Conservation (phyloP, 1,284 basidiomycete genomes). For the Earliella scabrosa region DNA sequence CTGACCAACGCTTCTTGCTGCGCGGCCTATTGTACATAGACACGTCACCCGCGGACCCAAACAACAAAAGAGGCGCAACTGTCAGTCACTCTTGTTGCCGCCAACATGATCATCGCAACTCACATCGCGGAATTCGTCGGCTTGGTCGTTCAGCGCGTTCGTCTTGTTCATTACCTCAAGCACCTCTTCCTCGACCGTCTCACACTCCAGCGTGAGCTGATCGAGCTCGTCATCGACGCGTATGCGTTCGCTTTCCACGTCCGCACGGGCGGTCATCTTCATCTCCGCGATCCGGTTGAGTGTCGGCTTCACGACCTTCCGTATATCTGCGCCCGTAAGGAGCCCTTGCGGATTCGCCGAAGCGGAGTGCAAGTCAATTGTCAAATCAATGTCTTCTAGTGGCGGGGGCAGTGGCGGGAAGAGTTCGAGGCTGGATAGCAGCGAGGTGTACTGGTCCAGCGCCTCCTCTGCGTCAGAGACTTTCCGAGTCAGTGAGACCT, state of each 20-base stretch:
- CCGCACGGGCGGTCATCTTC: constrained; percentile 67
- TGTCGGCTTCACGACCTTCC: constrained; percentile 72
- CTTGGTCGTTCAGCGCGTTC: constrained; percentile 68
- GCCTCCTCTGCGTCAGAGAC: constrained; percentile 80
- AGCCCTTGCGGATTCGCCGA: constrained; percentile 68
- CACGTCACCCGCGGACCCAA: not conserved
- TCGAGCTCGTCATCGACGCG: constrained; percentile 82
- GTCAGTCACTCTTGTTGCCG: too few species aligned
- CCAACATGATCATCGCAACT: constrained; percentile 34
- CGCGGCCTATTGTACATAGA: constrained; percentile 54
- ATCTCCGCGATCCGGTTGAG: constrained; percentile 71
- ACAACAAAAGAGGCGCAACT: too few species aligned
- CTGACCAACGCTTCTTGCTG: constrained; percentile 71
- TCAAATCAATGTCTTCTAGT: constrained; percentile 69
- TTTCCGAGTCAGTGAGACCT: constrained; percentile 79
- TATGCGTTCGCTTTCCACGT: constrained; percentile 74
- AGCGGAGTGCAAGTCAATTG: constrained; percentile 77
- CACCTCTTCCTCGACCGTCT: constrained; percentile 77
- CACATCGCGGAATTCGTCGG: constrained; percentile 78
- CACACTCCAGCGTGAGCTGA: constrained; percentile 74
- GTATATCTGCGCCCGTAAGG: constrained; percentile 65
- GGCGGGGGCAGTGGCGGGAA: constrained; percentile 73
- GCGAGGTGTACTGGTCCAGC: constrained; percentile 72
- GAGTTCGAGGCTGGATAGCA: constrained; percentile 74
- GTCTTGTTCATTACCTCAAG: constrained; percentile 72